A percentile compares a stretch with the other conserved stretches of the same genome.
Conservation (phyloP, 2,329 filamentous ascomycete genomes). For the Fusarium subglutinans region DNA sequence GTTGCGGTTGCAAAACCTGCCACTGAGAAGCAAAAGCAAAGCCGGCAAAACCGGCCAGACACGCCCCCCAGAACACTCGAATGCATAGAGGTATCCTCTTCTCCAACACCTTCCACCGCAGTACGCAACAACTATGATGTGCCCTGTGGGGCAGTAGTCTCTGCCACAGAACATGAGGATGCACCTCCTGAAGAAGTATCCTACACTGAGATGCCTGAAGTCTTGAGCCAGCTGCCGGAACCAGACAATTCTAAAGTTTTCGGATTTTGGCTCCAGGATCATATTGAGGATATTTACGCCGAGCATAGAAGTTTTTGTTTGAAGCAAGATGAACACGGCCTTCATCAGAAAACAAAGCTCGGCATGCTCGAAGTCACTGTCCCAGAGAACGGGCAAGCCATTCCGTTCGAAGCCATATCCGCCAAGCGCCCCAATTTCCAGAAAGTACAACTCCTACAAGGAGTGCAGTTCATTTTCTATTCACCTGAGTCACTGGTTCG, state of each 20-base stretch:
- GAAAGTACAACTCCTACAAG: background rate
- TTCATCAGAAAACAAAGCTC: background rate
- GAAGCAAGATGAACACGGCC: accelerated
- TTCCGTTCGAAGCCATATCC: background rate
- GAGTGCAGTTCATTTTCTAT: background rate
- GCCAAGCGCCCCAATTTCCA: background rate
- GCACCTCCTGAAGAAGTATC: background rate
- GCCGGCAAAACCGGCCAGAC: background rate
- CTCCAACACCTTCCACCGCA: background rate
- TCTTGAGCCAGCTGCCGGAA: background rate
- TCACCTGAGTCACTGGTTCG: background rate
- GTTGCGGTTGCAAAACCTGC: background rate
- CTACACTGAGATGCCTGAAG: background rate
- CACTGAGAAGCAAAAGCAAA: background rate
- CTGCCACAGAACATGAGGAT: background rate
- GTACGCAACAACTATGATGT: background rate
- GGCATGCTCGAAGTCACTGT: background rate
- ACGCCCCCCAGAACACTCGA: background rate
- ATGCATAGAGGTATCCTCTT: background rate
- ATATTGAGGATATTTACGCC: background rate
- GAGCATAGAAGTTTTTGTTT: background rate
- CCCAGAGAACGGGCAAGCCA: background rate
- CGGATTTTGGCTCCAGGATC: background rate
- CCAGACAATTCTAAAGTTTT: background rate
- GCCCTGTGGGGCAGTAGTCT: background rate